A percentile compares a stretch with the other conserved stretches of the same genome.
Conservation (phyloP, 192 early-diverging fungal species). For the Piromyces finnis region DNA sequence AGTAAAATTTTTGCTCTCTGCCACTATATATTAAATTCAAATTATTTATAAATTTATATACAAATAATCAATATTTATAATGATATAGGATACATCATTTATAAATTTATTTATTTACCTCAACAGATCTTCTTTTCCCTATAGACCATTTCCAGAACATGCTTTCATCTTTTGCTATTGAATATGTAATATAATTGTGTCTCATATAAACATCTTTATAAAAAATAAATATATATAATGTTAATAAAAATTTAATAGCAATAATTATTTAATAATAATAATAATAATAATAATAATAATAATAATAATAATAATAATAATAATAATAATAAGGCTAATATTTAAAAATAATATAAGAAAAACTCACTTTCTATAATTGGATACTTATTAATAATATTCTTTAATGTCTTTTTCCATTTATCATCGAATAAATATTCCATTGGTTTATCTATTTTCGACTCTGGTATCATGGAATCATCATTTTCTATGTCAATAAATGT, state of each 20-base stretch:
- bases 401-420: not conserved
- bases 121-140: conserved; percentile 21
- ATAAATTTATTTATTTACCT: conserved; percentile 12
- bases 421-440: not conserved
- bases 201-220: conserved; percentile 1
- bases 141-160: conserved; percentile 19
- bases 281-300: too few relatives aligned
- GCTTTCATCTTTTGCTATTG: conserved; percentile 8
- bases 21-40: conserved; percentile 8
- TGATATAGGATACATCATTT: too few relatives aligned
- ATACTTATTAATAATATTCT: not conserved
- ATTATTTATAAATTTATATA: not conserved
- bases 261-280: too few relatives aligned
- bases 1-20: conserved; percentile 17
- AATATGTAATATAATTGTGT: conserved; percentile 12
- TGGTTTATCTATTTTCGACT: not conserved
- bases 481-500: not conserved
- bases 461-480: not conserved
- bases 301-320: too few relatives aligned
- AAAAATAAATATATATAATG: not conserved
- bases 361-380: not conserved
- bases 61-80: too few relatives aligned
- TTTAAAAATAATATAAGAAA: too few relatives aligned
- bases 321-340: too few relatives aligned
- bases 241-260: not conserved